Base-by-base conservation (phyloP, 2,329 filamentous ascomycete species). In the Davidsoniella eucalypti region DNA sequence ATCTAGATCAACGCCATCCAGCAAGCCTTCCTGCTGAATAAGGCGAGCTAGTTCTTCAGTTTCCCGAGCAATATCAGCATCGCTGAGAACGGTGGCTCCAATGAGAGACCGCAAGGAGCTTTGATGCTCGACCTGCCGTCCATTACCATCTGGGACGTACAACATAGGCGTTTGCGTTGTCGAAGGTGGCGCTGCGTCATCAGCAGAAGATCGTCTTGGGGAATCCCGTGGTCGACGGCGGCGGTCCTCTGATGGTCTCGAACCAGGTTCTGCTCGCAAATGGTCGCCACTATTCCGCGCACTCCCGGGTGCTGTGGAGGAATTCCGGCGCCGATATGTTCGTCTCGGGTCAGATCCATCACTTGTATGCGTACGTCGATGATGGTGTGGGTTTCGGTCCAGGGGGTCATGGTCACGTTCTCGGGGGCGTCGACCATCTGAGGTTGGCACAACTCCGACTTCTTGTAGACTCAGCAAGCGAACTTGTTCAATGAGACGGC, bases 21-120 rank as follows among this genome's bases (percentile, higher is more conserved):
- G 65, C 17, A 95, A 67, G 0, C 90, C 87, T 60, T 94, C 87
- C 55, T 90, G 82, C 57, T 88, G 75, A 53, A 94, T 94, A 61
- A 94, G 87, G 41, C 86, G 77, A 56, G 93, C 76, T 58, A 95
- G 93, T 54, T 92, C 87, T 57, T 92, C 76, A 53, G 95, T 93
- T 61, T 94, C 87, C 54, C 84, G 78, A 61, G 94, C 84, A 58
- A 94, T 81, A 56, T 90, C 83, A 17, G 78, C 74, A 43, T 82
- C 78, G 57, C 84, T 84, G 52, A 85, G 72, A 55, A 88, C 83
- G 0, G 83, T 84, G 4, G 81, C 76, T 59, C 85, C 88, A 53
- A 96, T 79, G 53, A 96, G 67, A 8, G 85, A 94, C 49, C 88
- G 72, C 55, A 96, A 68, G 52, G 87, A 94, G 0, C 87, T 82